Percentiles rank a stretch among this genome's conserved stretches.
Conservation (phyloP, 305 asterid species). For the Ajuga reptans region DNA sequence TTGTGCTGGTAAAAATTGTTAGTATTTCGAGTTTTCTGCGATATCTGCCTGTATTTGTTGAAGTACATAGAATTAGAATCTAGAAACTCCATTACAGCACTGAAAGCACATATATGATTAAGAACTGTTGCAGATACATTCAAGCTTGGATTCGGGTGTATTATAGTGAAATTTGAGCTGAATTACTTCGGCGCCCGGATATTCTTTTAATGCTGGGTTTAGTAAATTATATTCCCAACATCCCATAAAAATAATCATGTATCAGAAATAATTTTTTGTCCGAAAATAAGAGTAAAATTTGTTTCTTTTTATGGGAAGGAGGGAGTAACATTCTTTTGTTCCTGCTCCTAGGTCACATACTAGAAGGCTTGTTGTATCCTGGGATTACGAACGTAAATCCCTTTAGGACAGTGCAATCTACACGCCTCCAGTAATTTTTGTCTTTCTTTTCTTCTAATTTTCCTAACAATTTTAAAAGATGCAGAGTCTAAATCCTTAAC, state of each 20-base stretch:
- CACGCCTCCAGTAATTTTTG: too few species aligned
- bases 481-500: background rate
- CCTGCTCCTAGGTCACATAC: too few species aligned
- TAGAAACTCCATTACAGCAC: background rate
- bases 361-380: too few species aligned
- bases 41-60: background rate
- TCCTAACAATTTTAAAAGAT: background rate
- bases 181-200: background rate
- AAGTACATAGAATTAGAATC: background rate
- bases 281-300: too few species aligned
- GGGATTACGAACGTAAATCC: too few species aligned
- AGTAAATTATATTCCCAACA: too few species aligned
- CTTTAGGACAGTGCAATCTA: too few species aligned
- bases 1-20: background rate
- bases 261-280: too few species aligned
- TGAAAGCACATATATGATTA: background rate
- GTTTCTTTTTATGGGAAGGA: too few species aligned
- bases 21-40: slow-evolving; percentile 12
- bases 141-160: background rate
- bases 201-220: background rate
- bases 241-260: too few species aligned
- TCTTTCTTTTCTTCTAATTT: too few species aligned
- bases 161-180: background rate
- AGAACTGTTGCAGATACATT: background rate
- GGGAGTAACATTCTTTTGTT: too few species aligned